Evolutionary conservation across 495 filamentous ascomycete species (phyloP).

Genomic region (Rusavskia elegans): DNA sequence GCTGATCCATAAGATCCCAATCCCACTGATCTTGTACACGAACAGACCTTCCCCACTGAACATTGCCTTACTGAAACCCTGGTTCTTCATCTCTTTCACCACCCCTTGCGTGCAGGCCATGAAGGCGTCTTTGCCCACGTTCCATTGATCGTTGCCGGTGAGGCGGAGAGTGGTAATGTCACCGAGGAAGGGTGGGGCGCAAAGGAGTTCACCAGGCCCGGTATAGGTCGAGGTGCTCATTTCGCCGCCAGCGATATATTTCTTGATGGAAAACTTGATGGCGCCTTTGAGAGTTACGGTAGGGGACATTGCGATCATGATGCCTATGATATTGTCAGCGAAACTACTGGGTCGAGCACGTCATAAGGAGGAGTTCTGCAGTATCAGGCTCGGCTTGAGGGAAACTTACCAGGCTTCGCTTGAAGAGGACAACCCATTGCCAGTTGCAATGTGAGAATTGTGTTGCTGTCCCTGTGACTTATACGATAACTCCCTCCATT

Average conservation of each 20-base stretch:
- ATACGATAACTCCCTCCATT: constrained; percentile 91
- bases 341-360: no score
- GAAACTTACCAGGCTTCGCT: constrained; percentile 55
- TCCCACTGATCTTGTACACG: constrained; percentile 71
- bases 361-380: not conserved
- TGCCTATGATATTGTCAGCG: constrained; percentile 27
- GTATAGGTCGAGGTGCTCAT: constrained; percentile 69
- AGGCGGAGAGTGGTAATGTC: constrained; percentile 75
- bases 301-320: constrained; percentile 91
- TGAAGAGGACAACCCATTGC: constrained; percentile 75
- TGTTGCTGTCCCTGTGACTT: constrained; percentile 83
- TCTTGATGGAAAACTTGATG: constrained; percentile 72
- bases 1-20: constrained; percentile 70
- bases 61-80: constrained; percentile 78
- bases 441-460: constrained; percentile 73
- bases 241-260: constrained; percentile 66
- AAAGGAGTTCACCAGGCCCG: constrained; percentile 77
- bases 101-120: constrained; percentile 65
- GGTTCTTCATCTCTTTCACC: constrained; percentile 67
- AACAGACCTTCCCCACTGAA: constrained; percentile 90
- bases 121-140: constrained; percentile 66
- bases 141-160: constrained; percentile 54
- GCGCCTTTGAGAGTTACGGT: constrained; percentile 67
- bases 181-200: constrained; percentile 65
- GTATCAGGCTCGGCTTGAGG: not conserved